Base-by-base conservation (phyloP, 768 basidiomycete genomes). In the Multifurca ochricompacta region DNA sequence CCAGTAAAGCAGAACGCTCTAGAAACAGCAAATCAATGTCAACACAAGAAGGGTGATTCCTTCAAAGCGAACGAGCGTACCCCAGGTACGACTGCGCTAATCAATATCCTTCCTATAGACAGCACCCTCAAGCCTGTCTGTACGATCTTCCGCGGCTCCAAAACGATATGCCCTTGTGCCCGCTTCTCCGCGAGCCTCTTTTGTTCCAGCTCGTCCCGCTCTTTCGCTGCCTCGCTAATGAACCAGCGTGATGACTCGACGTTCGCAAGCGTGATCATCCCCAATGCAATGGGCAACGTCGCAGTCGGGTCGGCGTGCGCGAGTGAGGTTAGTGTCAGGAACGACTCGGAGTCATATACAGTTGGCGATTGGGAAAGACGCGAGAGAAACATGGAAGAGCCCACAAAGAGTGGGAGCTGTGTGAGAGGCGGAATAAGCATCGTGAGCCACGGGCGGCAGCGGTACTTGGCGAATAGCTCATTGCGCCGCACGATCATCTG, bases 171-270 rank as follows among this genome's bases (percentile, higher is more conserved):
- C 3, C 76, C 70, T 49, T 68, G 72, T 43, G 74, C 71, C 5
- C 70, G 65, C 47, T 64, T 74, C 45, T 70, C 70, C 34, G 74
- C 76, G 46, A 71, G 76, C 63, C 73, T 70, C 54, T 76, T 71
- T 58, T 78, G 74, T 30, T 76, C 71, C 34, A 70, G 68, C 50
- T 72, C 73, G 51, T 76, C 70, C 37, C 76, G 77, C 62, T 78
- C 74, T 35, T 73, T 74, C 58, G 80, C 79, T 14, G 75, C 77
- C 4, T 81, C 74, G 30, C 75, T 79, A 70, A 82, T 72, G 56
- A 89, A 77, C 87, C 85, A 89, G 36, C 78, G 78, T 32, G 81
- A 77, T 7, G 84, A 81, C 64, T 91, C 89, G 10, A 88, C 83
- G 59, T 89, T 90, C 2, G 83, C 84, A 72, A 91, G 74, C 9